Base-by-base conservation (phyloP, 345 rosid species). In the Lumnitzera littorea region DNA sequence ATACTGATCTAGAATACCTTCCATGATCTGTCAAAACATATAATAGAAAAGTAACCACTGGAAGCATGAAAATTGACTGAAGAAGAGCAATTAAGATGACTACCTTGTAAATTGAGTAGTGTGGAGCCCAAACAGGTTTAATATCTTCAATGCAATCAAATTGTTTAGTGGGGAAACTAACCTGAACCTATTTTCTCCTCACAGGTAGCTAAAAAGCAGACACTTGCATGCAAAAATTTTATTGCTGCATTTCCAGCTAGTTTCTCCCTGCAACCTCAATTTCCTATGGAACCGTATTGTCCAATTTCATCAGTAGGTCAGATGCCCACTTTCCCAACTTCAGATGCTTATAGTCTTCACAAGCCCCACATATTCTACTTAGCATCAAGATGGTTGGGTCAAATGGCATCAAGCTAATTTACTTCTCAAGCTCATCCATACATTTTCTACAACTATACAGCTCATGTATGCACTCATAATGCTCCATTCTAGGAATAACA, bases 81-180 rank as follows among this genome's bases (percentile, higher is more conserved):
- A 56, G 43, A 48, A 51, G 23, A 49, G 43, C 13, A 25, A 8
- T 24, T 59, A 46, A 25, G 57, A 23, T 53, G 0, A 58, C 48
- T 57, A 87, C 96, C 91, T 94, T 94, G 80, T 94, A 96, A 63
- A 90, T 84, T 55, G 97, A 90, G 70, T 94, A 94, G 69, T 94
- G 90, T 14, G 99, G 97, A 67, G 99, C 99, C 97, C 99, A 94
- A 5, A 94, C 97, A 41, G 88, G 88, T 53, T 64, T 67, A 56
- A 92, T 56, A 64, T 87, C 91, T 72, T 89, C 96, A 53, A 89
- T 81, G 10, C 97, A 85, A 60, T 92, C 97, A 62, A 89, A 92
- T 24, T 57, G 70, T 66, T 85, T 95, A 2, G 82, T 67, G 3
- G 97, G 96, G 89, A 92, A 67, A 97, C 99, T 92, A 89, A 10